These are phyloP conservation scores for Pleurotus pulmonarius DNA, from an alignment of 768 basidiomycete genomes.

Conservation along the genomic window DNA sequence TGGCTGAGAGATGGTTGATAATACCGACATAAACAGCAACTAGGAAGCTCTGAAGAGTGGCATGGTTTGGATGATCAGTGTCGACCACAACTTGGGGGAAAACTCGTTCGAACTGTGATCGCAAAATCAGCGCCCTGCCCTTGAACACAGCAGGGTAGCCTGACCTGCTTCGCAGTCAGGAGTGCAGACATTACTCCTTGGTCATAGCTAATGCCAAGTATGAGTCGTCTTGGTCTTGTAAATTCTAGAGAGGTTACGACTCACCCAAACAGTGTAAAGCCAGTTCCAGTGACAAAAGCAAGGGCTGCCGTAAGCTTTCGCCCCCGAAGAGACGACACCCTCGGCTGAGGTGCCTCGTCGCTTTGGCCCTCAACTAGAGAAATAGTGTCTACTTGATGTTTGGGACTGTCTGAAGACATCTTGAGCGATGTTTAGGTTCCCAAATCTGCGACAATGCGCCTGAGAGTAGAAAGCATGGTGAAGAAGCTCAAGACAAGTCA, in stretches of 20 bases:
- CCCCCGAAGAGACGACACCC: slow-evolving; percentile 31
- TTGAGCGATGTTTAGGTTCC: too few relatives aligned
- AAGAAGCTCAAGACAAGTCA: too few relatives aligned
- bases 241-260: slow-evolving; percentile 8
- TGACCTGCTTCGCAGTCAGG: slow-evolving; percentile 49
- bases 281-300: slow-evolving; percentile 55
- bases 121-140: too few relatives aligned
- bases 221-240: neutral
- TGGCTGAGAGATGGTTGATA: neutral
- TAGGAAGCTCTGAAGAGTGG: slow-evolving; percentile 55
- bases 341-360: too few relatives aligned
- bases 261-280: slow-evolving; percentile 62
- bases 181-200: slow-evolving; percentile 72
- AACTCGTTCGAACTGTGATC: slow-evolving; percentile 45
- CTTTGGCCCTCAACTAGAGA: too few relatives aligned
- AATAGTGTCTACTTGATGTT: too few relatives aligned
- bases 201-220: slow-evolving; percentile 42
- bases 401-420: too few relatives aligned
- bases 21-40: slow-evolving; percentile 54
- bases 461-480: too few relatives aligned
- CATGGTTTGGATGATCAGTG: slow-evolving; percentile 37
- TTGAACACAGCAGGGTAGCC: neutral
- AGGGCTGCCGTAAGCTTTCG: slow-evolving; percentile 41
- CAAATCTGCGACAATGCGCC: too few relatives aligned
- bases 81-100: slow-evolving; percentile 51